These are phyloP conservation scores for Calamus simplicifolius DNA, from an alignment of 176 grass and related monocot species.

Conservation along the genomic window DNA sequence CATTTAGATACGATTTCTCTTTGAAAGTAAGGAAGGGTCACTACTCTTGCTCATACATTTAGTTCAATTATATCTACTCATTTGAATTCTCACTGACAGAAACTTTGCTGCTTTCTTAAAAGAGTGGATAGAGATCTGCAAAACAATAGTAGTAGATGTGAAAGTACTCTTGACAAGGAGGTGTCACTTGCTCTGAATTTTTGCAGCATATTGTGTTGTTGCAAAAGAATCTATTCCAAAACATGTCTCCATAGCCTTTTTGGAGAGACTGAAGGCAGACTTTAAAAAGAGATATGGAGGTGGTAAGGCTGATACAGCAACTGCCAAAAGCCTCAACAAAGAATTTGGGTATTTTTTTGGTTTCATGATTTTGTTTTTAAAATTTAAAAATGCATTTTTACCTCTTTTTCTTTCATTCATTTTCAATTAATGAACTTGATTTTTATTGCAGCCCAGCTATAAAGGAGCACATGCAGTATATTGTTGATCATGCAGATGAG, in stretches of 20 bases:
- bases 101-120: too few species aligned
- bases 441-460: slow-evolving; percentile 55
- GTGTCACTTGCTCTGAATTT: slow-evolving; percentile 11
- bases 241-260: slow-evolving; percentile 70
- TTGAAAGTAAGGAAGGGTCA: too few species aligned
- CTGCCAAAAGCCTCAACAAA: slow-evolving; percentile 88
- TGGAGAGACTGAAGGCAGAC: slow-evolving; percentile 73
- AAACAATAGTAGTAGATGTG: too few species aligned
- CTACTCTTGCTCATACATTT: too few species aligned
- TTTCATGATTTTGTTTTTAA: too few species aligned
- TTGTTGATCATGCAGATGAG: slow-evolving; percentile 87
- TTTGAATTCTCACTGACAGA: too few species aligned
- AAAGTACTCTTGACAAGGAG: too few species aligned
- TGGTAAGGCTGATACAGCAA: slow-evolving; percentile 82
- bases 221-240: slow-evolving; percentile 70
- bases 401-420: not conserved
- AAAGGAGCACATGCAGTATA: slow-evolving; percentile 91
- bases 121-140: too few species aligned
- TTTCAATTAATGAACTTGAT: slow-evolving; percentile 12
- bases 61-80: too few species aligned
- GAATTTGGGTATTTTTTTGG: slow-evolving; percentile 53
- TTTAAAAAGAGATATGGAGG: slow-evolving; percentile 86
- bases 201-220: slow-evolving; percentile 76
- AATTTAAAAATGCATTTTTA: too few species aligned
- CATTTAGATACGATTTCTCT: too few species aligned